phyloP scores from a whole-genome alignment of 148 eudicot genomes.

The Camellia lanceoleosa region DNA sequence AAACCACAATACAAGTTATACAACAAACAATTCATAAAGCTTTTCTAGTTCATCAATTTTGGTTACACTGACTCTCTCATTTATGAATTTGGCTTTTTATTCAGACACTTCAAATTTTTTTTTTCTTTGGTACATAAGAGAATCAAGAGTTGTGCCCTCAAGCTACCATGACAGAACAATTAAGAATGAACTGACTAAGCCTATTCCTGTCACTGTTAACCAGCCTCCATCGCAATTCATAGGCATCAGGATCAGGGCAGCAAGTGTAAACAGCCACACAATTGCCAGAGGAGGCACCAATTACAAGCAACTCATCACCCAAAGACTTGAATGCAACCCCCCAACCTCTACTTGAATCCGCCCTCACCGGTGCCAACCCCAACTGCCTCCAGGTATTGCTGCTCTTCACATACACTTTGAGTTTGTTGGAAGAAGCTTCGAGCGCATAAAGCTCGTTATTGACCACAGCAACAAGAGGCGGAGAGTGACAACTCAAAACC shows the following conservation, averaged over 20 bases:
- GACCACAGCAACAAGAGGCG: slow-evolving; percentile 77
- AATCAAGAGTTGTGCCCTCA: slow-evolving; percentile 22
- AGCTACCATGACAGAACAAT: slow-evolving; percentile 69
- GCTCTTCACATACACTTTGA: slow-evolving; percentile 57
- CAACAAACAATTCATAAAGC: too few relatives aligned
- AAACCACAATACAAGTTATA: too few relatives aligned
- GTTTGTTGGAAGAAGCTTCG: slow-evolving; percentile 54
- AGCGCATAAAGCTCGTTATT: slow-evolving; percentile 57
- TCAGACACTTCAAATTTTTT: neutral
- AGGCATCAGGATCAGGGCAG: slow-evolving; percentile 43
- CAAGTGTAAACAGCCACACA: slow-evolving; percentile 58
- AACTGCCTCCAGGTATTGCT: slow-evolving; percentile 62
- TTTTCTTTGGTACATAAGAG: too few relatives aligned
- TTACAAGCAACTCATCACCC: slow-evolving; percentile 64
- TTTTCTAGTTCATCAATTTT: too few relatives aligned
- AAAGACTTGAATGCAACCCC: slow-evolving; percentile 83
- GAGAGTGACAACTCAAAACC: slow-evolving; percentile 40
- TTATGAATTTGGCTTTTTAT: neutral
- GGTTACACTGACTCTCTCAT: neutral
- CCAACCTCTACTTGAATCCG: slow-evolving; percentile 63
- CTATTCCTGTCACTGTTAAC: slow-evolving; percentile 33
- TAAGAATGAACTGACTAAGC: slow-evolving; percentile 49
- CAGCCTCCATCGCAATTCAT: slow-evolving; percentile 44
- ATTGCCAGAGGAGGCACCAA: slow-evolving; percentile 43
- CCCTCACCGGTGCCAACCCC: slow-evolving; percentile 62